Conservation (phyloP, 2,329 filamentous ascomycete genomes). For the Penicillium thymicola region DNA sequence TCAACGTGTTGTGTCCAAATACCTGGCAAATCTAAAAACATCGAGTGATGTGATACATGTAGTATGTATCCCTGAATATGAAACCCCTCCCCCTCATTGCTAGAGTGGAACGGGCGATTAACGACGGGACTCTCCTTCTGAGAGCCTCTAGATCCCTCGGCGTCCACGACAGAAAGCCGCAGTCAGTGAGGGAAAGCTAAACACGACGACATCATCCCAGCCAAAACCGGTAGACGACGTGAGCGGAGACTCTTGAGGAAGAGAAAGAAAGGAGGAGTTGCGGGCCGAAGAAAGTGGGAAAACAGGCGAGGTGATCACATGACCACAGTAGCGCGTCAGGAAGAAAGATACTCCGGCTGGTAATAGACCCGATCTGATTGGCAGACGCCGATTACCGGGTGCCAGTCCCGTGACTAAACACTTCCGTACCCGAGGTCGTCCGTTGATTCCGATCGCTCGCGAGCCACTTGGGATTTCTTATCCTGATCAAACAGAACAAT, state of each 20-base stretch:
- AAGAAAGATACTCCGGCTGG: slow-evolving; percentile 38
- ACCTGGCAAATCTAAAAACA: neutral
- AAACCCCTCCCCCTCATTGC: slow-evolving; percentile 48
- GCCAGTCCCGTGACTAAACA: slow-evolving; percentile 35
- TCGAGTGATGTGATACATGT: neutral
- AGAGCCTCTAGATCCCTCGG: slow-evolving; percentile 39
- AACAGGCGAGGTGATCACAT: slow-evolving; percentile 20
- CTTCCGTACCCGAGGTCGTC: slow-evolving; percentile 40
- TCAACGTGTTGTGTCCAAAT: no score
- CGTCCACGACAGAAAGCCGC: slow-evolving; percentile 47
- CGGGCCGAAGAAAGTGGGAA: slow-evolving; percentile 12
- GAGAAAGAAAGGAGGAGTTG: slow-evolving; percentile 18
- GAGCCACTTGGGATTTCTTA: slow-evolving; percentile 20
- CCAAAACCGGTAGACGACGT: slow-evolving; percentile 33
- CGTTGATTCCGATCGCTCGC: slow-evolving; percentile 34
- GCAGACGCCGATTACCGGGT: slow-evolving; percentile 13
- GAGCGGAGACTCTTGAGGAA: slow-evolving; percentile 40
- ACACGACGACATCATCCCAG: slow-evolving; percentile 41
- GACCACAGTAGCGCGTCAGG: slow-evolving; percentile 16
- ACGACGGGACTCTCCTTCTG: slow-evolving; percentile 47
- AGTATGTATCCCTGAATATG: slow-evolving; percentile 49
- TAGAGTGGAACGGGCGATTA: slow-evolving; percentile 50
- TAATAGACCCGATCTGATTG: slow-evolving; percentile 38
- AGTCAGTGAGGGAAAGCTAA: slow-evolving; percentile 39
- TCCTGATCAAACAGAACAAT: slow-evolving; percentile 17